Evolutionary conservation across 2,329 filamentous ascomycete genomes (phyloP), one percentile per base, ranked within the genome.

Genomic region (Juglanconis juglandina): DNA sequence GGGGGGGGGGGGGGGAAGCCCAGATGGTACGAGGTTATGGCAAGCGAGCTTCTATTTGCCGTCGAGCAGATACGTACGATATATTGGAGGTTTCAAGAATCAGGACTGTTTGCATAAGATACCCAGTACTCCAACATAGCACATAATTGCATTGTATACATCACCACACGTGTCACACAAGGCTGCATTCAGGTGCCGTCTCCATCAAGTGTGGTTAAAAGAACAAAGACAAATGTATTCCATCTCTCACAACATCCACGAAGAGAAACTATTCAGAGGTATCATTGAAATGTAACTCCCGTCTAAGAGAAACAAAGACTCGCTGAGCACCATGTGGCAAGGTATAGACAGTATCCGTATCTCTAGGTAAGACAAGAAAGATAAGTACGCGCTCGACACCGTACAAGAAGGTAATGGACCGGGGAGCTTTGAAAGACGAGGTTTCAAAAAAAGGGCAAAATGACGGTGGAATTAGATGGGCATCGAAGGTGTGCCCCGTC

Each of bases 261-360:
- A 48, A 39, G 53, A 48, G 33, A 62, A 56, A 32, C 48, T 62
- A 60, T 60, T 62, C 49, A 57, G 60, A 62, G 60, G 60, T 62
- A 62, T 62, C 60, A 62, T 56, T 56, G 51, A 47, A 44, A 37
- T 33, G 4, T 41, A 44, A 17, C 39, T 7, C 53, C 53, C 33
- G 2, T 37, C 32, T n/a, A n/a, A 47, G 33, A 30, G 35, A 13
- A n/a, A 5, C 14, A 51, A n/a, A 58, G 13, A 35, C 35, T 32
- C 50, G 49, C 51, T 50, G 44, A 60, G 33, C 33, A 24, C 24
- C 24, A 48, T 14, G 46, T 34, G 33, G 5, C 17, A 52, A 17
- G 42, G 33, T 50, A 32, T 17, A 33, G 32, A 24, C 24, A 24
- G 24, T 24, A 24, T 39, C 30, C 14, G 11, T 35, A 14, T 49